A percentile compares a stretch with the other conserved stretches of the same genome.
phyloP scores from a whole-genome alignment of 352 stramenopile genomes.

The Globisporangium perplexum region DNA sequence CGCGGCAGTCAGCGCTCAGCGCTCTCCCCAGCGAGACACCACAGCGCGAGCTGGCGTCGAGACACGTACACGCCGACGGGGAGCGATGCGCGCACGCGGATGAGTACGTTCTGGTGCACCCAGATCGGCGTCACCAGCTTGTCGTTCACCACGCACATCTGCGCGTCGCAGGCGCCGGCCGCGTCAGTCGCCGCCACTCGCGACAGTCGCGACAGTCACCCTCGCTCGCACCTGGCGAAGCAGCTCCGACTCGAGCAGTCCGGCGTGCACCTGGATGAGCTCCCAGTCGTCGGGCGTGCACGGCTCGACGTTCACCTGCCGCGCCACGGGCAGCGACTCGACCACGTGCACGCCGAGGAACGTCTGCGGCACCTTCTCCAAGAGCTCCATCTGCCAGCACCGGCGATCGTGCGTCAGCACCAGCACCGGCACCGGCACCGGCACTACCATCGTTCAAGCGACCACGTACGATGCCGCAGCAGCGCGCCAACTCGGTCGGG shows the following conservation, averaged over 20 bases:
- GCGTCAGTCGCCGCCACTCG: not conserved
- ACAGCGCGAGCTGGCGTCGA: not conserved
- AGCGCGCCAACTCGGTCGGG: conserved; percentile 74
- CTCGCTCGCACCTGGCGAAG: conserved; percentile 58
- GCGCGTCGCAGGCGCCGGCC: conserved; percentile 2
- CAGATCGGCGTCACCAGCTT: conserved; percentile 81
- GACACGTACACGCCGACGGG: conserved; percentile 56
- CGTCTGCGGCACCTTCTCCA: conserved; percentile 48
- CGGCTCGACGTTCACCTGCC: conserved; percentile 79
- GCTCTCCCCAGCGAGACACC: not conserved
- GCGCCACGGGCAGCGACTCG: conserved; percentile 58
- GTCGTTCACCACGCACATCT: conserved; percentile 87
- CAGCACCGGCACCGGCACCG: not conserved
- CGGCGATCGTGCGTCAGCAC: not conserved
- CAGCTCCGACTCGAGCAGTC: conserved; percentile 75
- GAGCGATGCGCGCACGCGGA: conserved; percentile 55
- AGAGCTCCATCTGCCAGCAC: conserved; percentile 41
- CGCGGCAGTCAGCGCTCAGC: not conserved
- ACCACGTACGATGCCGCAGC: conserved; percentile 61
- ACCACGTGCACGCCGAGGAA: conserved; percentile 72
- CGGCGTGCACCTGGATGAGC: conserved; percentile 84
- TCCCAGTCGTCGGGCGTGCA: conserved; percentile 88
- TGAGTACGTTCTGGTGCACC: conserved; percentile 74
- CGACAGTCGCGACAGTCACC: no score
- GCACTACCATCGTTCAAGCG: not conserved